A percentile compares a stretch with the other conserved stretches of the same genome.
phyloP scores from a whole-genome alignment of 495 filamentous ascomycete species.

The Darksidea phi region DNA sequence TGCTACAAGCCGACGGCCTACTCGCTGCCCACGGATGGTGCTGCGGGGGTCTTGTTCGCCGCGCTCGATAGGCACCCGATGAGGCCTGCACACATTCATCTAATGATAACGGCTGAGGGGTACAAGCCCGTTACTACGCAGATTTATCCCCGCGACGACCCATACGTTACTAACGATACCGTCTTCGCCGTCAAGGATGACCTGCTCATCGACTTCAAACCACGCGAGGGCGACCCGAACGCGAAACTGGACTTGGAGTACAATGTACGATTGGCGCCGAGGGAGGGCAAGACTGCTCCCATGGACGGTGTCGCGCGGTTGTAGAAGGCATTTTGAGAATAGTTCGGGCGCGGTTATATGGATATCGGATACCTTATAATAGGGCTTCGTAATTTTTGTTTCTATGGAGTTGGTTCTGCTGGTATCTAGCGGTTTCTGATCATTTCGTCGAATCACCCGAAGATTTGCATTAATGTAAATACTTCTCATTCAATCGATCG shows the following conservation, averaged over 20 bases:
- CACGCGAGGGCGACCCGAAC: slow-evolving; percentile 47
- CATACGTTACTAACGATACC: slow-evolving; percentile 61
- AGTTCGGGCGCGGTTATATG: not conserved
- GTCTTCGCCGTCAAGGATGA: slow-evolving; percentile 68
- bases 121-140: slow-evolving; percentile 59
- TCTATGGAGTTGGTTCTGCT: no score
- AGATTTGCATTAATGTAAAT: no score
- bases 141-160: slow-evolving; percentile 62
- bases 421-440: no score
- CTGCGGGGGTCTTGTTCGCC: slow-evolving; percentile 65
- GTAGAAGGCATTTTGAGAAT: slow-evolving; percentile 2
- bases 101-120: slow-evolving; percentile 44
- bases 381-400: no score
- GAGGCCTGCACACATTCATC: slow-evolving; percentile 47
- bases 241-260: slow-evolving; percentile 42
- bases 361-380: no score
- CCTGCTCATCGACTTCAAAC: slow-evolving; percentile 62
- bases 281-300: slow-evolving; percentile 24
- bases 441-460: no score
- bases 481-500: no score
- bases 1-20: slow-evolving; percentile 81
- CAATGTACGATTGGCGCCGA: slow-evolving; percentile 42
- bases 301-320: slow-evolving; percentile 31
- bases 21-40: slow-evolving; percentile 71
- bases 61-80: slow-evolving; percentile 65